These are phyloP conservation scores for Diaporthe sp. DNA, from an alignment of 2,329 filamentous ascomycete genomes.

Conservation along the genomic window DNA sequence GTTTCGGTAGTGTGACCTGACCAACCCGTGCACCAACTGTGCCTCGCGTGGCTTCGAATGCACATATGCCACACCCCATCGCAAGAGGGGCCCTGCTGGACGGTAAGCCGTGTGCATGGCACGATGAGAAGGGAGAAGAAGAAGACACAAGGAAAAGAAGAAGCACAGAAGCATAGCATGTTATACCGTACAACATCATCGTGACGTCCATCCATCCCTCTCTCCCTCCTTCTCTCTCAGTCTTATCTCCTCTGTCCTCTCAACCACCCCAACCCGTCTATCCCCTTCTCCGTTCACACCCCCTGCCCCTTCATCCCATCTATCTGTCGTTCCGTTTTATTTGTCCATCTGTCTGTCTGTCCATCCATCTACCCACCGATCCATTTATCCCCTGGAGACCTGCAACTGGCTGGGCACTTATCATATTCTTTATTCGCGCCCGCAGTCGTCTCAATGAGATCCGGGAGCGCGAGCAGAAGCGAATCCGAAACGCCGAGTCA, in stretches of 20 bases:
- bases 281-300: not conserved
- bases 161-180: not conserved
- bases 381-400: too few species aligned
- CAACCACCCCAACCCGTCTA: not conserved
- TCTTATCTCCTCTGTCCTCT: too few species aligned
- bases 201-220: not conserved
- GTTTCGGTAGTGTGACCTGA: conserved; percentile 26
- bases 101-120: conserved; percentile 14
- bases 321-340: not conserved
- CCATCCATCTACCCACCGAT: not conserved
- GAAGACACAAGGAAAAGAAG: not conserved
- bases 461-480: conserved; percentile 34
- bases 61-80: conserved; percentile 35
- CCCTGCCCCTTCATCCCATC: not conserved
- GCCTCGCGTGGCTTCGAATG: conserved; percentile 36
- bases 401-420: conserved; percentile 13
- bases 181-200: not conserved
- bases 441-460: conserved; percentile 35
- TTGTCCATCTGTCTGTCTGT: not conserved
- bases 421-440: conserved; percentile 2
- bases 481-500: conserved; percentile 22
- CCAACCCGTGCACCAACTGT: conserved; percentile 33
- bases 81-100: conserved; percentile 35
- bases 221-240: too few species aligned
- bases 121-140: not conserved